phyloP scores from a whole-genome alignment of 257 asterid species.

The Eustoma russellianum region DNA sequence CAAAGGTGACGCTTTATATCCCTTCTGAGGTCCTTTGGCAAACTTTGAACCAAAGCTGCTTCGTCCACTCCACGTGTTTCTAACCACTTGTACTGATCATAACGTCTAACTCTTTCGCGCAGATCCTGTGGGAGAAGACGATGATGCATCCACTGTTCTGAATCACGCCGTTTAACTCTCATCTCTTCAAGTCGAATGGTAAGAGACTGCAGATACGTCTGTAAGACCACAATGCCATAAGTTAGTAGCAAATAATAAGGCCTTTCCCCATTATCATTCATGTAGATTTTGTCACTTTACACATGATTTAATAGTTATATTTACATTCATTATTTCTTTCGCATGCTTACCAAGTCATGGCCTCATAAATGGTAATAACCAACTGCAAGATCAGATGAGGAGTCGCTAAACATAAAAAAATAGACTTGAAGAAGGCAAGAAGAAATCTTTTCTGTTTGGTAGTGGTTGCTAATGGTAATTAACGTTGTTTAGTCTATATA shows the following conservation, averaged over 20 bases:
- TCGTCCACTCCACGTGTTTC: conserved; percentile 99
- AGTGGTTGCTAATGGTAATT: too few species aligned
- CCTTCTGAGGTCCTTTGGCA: conserved; percentile 93
- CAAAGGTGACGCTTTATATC: conserved; percentile 98
- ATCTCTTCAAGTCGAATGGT: conserved; percentile 97
- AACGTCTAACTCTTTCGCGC: conserved; percentile 89
- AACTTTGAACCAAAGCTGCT: conserved; percentile 73
- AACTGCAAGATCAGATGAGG: too few species aligned
- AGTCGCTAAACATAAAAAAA: too few species aligned
- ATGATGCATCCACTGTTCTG: conserved; percentile 99
- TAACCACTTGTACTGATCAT: conserved; percentile 95
- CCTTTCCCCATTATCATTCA: background rate
- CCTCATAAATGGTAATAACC: too few species aligned
- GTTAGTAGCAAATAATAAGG: background rate
- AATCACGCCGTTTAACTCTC: conserved; percentile 98
- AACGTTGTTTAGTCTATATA: too few species aligned
- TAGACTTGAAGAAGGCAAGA: too few species aligned
- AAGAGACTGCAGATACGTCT: conserved; percentile 98
- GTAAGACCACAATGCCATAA: conserved; percentile 19
- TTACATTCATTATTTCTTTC: too few species aligned
- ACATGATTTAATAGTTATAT: background rate
- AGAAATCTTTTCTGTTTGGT: too few species aligned
- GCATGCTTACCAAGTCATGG: too few species aligned
- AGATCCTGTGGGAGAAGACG: conserved; percentile 91
- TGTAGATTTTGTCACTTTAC: background rate